Percentiles rank a stretch among this genome's conserved stretches.
These are phyloP conservation scores for Tricharina praecox DNA, from an alignment of 495 filamentous ascomycete genomes.

Conservation along the genomic window DNA sequence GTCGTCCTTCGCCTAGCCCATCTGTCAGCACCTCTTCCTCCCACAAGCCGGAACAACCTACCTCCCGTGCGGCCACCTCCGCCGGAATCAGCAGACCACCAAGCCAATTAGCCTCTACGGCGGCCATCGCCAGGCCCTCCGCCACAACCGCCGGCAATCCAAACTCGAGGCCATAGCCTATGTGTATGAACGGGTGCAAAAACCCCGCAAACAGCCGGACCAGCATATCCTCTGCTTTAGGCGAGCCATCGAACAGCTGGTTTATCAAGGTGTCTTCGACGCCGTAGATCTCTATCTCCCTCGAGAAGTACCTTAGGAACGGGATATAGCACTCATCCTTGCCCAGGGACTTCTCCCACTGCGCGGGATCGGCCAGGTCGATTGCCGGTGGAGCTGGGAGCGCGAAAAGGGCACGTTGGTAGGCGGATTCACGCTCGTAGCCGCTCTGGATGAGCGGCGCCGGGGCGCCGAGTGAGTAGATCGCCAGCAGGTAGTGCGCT, in stretches of 20 bases:
- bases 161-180: constrained; percentile 72
- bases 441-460: constrained; percentile 37
- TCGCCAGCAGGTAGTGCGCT: constrained; percentile 53
- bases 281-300: constrained; percentile 47
- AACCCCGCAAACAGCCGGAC: constrained; percentile 45
- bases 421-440: constrained; percentile 42
- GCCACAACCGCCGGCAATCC: constrained; percentile 63
- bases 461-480: constrained; percentile 56
- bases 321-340: constrained; percentile 42
- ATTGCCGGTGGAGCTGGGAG: constrained; percentile 31
- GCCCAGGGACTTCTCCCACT: constrained; percentile 38
- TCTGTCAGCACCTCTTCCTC: too few relatives aligned
- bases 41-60: too few relatives aligned
- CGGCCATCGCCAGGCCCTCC: constrained; percentile 60
- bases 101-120: constrained; percentile 41
- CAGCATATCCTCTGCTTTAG: constrained; percentile 45
- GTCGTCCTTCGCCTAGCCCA: constrained; percentile 11
- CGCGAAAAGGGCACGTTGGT: constrained; percentile 39
- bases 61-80: constrained; percentile 36
- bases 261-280: constrained; percentile 41
- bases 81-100: constrained; percentile 33
- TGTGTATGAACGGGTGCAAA: constrained; percentile 67
- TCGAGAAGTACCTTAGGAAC: constrained; percentile 56
- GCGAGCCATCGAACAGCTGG: constrained; percentile 47
- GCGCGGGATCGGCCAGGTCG: constrained; percentile 36